Conservation (phyloP, 2,329 filamentous ascomycete species). For the Colletotrichum higginsianum region DNA sequence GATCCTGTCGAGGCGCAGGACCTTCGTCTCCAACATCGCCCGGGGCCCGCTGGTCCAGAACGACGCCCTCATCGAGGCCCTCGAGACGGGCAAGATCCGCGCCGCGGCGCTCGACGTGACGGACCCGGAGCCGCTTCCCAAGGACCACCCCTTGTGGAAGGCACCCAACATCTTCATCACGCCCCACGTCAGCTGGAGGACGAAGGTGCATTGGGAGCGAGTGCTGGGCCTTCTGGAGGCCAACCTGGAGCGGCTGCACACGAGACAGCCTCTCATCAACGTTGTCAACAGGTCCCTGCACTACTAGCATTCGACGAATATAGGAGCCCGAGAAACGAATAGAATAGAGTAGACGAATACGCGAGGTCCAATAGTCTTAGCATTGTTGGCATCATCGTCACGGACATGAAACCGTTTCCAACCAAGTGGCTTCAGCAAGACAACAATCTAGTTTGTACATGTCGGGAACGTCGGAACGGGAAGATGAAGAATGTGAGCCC, state of each 20-base stretch:
- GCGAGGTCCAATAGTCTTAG: too few relatives aligned
- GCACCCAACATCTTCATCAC: slow-evolving; percentile 74
- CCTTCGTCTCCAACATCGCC: slow-evolving; percentile 77
- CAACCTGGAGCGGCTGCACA: slow-evolving; percentile 50
- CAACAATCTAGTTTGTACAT: too few relatives aligned
- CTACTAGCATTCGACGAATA: slow-evolving; percentile 38
- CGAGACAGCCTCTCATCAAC: slow-evolving; percentile 49
- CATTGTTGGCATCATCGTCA: not conserved
- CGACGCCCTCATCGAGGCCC: slow-evolving; percentile 69
- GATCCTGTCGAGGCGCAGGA: slow-evolving; percentile 57
- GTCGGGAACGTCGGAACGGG: too few relatives aligned
- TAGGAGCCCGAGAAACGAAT: not conserved
- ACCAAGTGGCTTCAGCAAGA: too few relatives aligned
- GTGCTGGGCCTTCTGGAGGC: slow-evolving; percentile 48
- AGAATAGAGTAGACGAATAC: not conserved
- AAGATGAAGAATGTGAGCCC: too few relatives aligned
- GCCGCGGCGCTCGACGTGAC: slow-evolving; percentile 81
- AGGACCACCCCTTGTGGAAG: slow-evolving; percentile 75
- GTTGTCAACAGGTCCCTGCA: slow-evolving; percentile 45
- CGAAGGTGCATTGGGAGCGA: slow-evolving; percentile 44
- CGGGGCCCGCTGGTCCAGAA: slow-evolving; percentile 63
- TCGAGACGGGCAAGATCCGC: slow-evolving; percentile 57
- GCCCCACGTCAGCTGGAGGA: slow-evolving; percentile 54
- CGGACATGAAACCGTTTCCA: too few relatives aligned
- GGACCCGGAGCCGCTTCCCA: slow-evolving; percentile 79